These are phyloP conservation scores for Spathaspora sp. DNA, from an alignment of 805 yeast genomes.

Conservation along the genomic window DNA sequence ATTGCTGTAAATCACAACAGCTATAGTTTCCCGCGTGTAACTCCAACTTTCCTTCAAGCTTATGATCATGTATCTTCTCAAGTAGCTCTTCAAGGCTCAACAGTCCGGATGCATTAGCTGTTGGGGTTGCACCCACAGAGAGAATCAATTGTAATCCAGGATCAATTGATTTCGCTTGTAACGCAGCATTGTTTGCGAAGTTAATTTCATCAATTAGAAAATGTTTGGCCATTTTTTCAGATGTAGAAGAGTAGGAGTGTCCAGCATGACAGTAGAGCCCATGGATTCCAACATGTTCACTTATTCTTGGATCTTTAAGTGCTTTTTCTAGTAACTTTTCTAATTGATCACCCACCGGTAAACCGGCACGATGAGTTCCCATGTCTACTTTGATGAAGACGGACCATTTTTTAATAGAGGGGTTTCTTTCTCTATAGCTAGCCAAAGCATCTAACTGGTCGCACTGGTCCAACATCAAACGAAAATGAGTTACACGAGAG, in stretches of 20 bases:
- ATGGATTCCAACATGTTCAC: slow-evolving; percentile 40
- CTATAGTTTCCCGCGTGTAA: slow-evolving; percentile 82
- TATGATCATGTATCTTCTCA: slow-evolving; percentile 4
- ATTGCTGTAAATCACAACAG: slow-evolving; percentile 71
- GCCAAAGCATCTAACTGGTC: slow-evolving; percentile 52
- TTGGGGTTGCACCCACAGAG: slow-evolving; percentile 83
- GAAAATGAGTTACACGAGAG: slow-evolving; percentile 38
- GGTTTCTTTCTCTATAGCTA: slow-evolving; percentile 25
- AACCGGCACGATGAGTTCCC: slow-evolving; percentile 74
- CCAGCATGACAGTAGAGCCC: slow-evolving; percentile 85
- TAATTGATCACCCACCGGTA: slow-evolving; percentile 32
- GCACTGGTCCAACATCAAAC: slow-evolving; percentile 59
- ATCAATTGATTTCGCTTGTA: slow-evolving; percentile 30
- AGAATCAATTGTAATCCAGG: slow-evolving; percentile 39
- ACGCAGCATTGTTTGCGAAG: slow-evolving; percentile 54
- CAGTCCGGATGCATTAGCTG: slow-evolving; percentile 55
- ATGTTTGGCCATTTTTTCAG: slow-evolving; percentile 43
- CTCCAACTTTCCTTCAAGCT: slow-evolving; percentile 47
- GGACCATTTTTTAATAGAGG: slow-evolving; percentile 47
- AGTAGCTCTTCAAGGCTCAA: slow-evolving; percentile 18
- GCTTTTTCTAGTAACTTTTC: slow-evolving; percentile 27
- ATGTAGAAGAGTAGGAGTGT: slow-evolving; percentile 56
- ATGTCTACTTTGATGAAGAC: slow-evolving; percentile 65
- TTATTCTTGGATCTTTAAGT: slow-evolving; percentile 18
- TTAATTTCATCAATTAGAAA: slow-evolving; percentile 53